phyloP scores from a whole-genome alignment of 1,284 basidiomycete genomes.

The Tilletia caries region DNA sequence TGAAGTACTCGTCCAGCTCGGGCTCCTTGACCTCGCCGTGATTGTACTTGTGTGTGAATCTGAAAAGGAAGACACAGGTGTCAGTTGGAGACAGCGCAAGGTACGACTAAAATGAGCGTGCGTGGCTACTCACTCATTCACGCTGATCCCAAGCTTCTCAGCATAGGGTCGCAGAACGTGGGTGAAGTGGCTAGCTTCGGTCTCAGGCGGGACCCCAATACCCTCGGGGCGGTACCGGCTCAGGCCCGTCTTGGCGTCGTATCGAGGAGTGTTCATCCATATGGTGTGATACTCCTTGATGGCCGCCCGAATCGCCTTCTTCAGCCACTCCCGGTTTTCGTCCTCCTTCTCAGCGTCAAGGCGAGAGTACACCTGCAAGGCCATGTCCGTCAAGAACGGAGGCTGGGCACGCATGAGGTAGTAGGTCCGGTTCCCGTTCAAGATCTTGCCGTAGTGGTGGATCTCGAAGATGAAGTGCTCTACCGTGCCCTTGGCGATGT shows the following conservation, averaged over 20 bases:
- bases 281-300: slow-evolving; percentile 98
- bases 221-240: slow-evolving; percentile 91
- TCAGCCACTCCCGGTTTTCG: slow-evolving; percentile 83
- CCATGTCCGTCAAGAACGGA: slow-evolving; percentile 97
- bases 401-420: slow-evolving; percentile 95
- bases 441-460: slow-evolving; percentile 82
- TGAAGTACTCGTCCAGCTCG: slow-evolving; percentile 89
- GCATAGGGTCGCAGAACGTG: slow-evolving; percentile 94
- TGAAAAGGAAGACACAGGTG: neutral
- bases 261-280: slow-evolving; percentile 88
- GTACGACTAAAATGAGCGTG: neutral
- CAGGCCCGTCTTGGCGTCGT: slow-evolving; percentile 86
- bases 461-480: slow-evolving; percentile 99
- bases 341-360: slow-evolving; percentile 78
- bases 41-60: slow-evolving; percentile 91
- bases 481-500: slow-evolving; percentile 93
- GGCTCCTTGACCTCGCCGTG: slow-evolving; percentile 78
- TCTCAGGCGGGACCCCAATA: slow-evolving; percentile 95
- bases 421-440: slow-evolving; percentile 53
- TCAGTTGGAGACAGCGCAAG: neutral
- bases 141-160: slow-evolving; percentile 84
- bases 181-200: slow-evolving; percentile 95
- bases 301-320: slow-evolving; percentile 87
- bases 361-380: slow-evolving; percentile 93
- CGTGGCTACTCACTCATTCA: slow-evolving; percentile 65